Base-by-base conservation (phyloP, 495 filamentous ascomycete species). In the Aspergillus sparsus region DNA sequence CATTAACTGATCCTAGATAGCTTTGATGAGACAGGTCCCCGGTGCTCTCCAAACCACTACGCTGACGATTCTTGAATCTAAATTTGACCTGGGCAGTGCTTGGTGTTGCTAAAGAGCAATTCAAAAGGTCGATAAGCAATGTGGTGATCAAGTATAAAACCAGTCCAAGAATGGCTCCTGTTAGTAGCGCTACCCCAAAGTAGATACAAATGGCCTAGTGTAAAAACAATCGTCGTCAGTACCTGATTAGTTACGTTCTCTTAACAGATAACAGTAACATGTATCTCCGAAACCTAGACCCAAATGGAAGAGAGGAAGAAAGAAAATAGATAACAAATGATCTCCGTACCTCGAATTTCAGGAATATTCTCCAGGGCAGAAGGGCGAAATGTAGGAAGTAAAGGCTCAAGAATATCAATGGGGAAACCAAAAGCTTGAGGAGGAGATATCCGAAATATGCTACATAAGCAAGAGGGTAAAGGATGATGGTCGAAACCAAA, bases 151-250 rank as follows among this genome's bases (percentile, higher is more conserved):
- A 68, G 65, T 82, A 76, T 47, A 88, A 67, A 9, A 81, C 52
- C 12, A 75, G 62, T 34, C 82, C 87, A 15, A 81, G 73, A 15
- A 79, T 41, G 15, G 82, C 62, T 1, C 87, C 89, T 58, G 87
- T 76, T 18, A 88, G 56, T 11, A 77, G 71, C 15, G 87, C 87
- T 53, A 82, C 74, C 45, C 82, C 83, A 31, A 90, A 68, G 72
- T 83, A 89, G 65, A 84, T 84, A 65, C 88, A 86, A 21, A 89
- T 66, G 49, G 84, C 83, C 87, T 89, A 33, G 9, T 49, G 68
- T 10, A 6, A 21, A 21, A 42, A 42, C 15, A 42, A 13, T 15
- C 39, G n/a, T 42, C 71, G 64, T 65, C 62, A 62, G 70, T 46
- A 62, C 4, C 33, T 64, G 60, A 27, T 27, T 27, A 27, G 21